These are phyloP conservation scores for Penstemon newberryi DNA, from an alignment of 257 asterid species.

Conservation along the genomic window DNA sequence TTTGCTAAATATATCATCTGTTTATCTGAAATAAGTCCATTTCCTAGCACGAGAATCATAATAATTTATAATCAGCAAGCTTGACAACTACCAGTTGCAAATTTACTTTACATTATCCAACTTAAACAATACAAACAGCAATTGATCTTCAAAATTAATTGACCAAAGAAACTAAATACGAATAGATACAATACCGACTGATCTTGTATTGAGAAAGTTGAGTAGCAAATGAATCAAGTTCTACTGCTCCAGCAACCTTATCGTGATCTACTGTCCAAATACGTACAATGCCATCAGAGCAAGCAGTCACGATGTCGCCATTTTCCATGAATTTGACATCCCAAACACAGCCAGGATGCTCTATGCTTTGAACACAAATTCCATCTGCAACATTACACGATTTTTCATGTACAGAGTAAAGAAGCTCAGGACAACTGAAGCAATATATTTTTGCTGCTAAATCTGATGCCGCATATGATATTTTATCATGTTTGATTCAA, in stretches of 20 bases:
- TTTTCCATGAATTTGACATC: conserved; percentile 89
- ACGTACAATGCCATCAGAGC: conserved; percentile 94
- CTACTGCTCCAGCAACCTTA: conserved; percentile 66
- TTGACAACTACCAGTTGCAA: conserved; percentile 8
- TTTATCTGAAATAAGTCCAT: conserved; percentile 8
- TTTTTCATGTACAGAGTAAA: conserved; percentile 23
- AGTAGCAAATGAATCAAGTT: conserved; percentile 62
- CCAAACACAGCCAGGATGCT: conserved; percentile 99
- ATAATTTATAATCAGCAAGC: background rate
- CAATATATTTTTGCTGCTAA: conserved; percentile 1
- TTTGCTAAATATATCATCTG: background rate
- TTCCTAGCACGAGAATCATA: conserved; percentile 18
- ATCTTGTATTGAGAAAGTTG: conserved; percentile 75
- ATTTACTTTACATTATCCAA: conserved; percentile 16
- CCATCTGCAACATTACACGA: conserved; percentile 69
- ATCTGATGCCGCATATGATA: conserved; percentile 16
- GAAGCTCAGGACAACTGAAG: conserved; percentile 17
- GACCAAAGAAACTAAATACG: conserved; percentile 13
- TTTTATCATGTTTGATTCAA: conserved; percentile 19
- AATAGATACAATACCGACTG: conserved; percentile 62
- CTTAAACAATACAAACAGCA: conserved; percentile 19
- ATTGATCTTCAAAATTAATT: conserved; percentile 7
- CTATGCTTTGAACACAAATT: conserved; percentile 86
- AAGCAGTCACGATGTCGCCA: conserved; percentile 92
- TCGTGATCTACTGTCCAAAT: conserved; percentile 78